Evolutionary conservation across 2,329 filamentous ascomycete genomes (phyloP), one percentile per base, ranked within the genome.

Genomic region (Cercospora sp.): DNA sequence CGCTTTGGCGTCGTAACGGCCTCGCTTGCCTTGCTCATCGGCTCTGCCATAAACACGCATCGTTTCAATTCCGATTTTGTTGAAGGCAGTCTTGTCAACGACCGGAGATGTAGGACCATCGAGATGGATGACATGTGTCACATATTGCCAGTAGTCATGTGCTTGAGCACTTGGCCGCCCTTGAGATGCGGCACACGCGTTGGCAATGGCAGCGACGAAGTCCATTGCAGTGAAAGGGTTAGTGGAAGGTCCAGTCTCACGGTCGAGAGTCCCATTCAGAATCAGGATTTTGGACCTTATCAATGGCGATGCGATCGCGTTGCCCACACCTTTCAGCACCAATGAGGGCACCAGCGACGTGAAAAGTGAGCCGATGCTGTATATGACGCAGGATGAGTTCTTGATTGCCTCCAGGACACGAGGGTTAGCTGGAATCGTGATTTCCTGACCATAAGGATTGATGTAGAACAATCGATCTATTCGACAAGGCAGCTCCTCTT

Each of bases 381-480:
- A 98, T 57, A 98, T 87, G 8, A 97, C 84, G 1, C 88, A 89
- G 65, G 88, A 85, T 0, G 91, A 86, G 1, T 82, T 81, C 16
- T 82, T 81, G 1, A 98, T 79, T 0, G 92, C 88, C 7, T 88
- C 85, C 0, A 96, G 74, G 0, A 94, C 92, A 61, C 92, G 89
- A 0, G 93, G 89, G 75, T 97, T 98, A 2, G 93, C 91, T 0
- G 89, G 86, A 0, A 94, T 91, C 18, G 90, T 88, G 72, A 98
- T 97, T 79, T 97, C 94, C 77, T 97, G 93, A n/a, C 94, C 94
- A 78, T 97, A 98, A 0, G 94, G 94, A 76, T 97, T 98, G 81
- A 98, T 98, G 82, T 98, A 98, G 93, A 93, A 98, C 33, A 98
- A 85, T 2, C 94, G 83, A 64, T 89, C 84, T 73, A 98, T 96